Base-by-base conservation (phyloP, 2,329 filamentous ascomycete genomes). In the Neocatenulostroma microsporum region DNA sequence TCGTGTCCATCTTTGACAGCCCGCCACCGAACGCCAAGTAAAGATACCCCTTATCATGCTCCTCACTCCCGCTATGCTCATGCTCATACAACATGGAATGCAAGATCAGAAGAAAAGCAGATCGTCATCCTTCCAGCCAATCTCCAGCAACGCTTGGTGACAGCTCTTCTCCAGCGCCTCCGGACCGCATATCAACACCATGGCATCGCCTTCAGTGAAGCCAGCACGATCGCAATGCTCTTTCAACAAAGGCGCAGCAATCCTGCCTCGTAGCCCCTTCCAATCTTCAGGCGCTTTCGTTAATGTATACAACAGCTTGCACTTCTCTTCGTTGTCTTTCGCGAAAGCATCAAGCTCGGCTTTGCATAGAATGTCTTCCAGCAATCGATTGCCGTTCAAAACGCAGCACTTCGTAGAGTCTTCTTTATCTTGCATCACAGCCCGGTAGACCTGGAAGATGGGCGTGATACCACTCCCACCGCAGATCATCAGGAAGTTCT, bases 381-480 rank as follows among this genome's bases (percentile, higher is more conserved):
- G 74, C 5, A 69, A 54, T 10, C 84, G 68, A 51, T 95, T 95
- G 0, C 86, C 85, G 51, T 94, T 72, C 0, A 95, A 64, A 0
- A 95, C 70, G 2, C 82, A 62, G 53, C 85, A 94, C 2, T 58
- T 63, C 0, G 84, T 91, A 7, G 59, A 47, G 52, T 89, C 84
- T 0, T 66, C 56, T 2, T 56, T 49, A 44, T 89, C 76, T 30
- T 72, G 68, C 58, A 87, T 72, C 0, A 93, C 74, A 0, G 84
- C 81, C 5, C 84, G 70, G 35, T 93, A 66, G 3, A 94, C 83
- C 54, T 91, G 84, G 56, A 80, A 91, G 45, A 94, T 84, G 0
- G 88, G 88, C n/a, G 88, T 94, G 53, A 95, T 82, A 1, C 88
- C 88, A n/a, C 77, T 84, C 5, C 88, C 88, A 11, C 74, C 88